A percentile compares a stretch with the other conserved stretches of the same genome.
Conservation (phyloP, 2,329 filamentous ascomycete species). For the Colletotrichum simmondsii region DNA sequence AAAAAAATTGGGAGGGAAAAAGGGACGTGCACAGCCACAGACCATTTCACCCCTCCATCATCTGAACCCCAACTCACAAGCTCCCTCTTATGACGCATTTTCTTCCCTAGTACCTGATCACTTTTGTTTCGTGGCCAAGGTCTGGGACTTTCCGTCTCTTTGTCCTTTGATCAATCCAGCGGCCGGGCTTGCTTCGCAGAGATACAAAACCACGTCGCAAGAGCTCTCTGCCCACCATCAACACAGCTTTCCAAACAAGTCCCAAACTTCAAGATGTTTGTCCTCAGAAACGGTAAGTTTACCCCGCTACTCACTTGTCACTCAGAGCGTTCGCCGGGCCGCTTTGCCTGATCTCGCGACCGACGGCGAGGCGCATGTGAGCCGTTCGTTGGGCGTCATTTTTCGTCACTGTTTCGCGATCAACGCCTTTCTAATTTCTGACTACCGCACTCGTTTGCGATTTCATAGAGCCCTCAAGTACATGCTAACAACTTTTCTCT, state of each 20-base stretch:
- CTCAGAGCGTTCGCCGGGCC: not conserved
- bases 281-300: conserved; percentile 51
- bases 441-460: not conserved
- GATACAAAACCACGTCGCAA: conserved; percentile 24
- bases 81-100: conserved; percentile 45
- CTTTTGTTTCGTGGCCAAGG: conserved; percentile 30
- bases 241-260: conserved; percentile 13
- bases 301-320: conserved; percentile 23
- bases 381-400: conserved; percentile 1
- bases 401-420: conserved; percentile 1
- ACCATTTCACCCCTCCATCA: conserved; percentile 31
- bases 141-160: conserved; percentile 18
- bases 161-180: conserved; percentile 6
- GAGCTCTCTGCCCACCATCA: conserved; percentile 12
- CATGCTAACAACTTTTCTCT: conserved; percentile 21
- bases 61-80: conserved; percentile 24
- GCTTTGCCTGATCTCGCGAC: not conserved
- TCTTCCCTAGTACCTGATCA: conserved; percentile 28
- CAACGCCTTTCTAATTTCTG: conserved; percentile 10
- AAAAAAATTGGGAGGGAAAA: conserved; percentile 18
- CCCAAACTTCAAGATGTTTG: conserved; percentile 46
- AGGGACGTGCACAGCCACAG: conserved; percentile 40
- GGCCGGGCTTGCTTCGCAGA: conserved; percentile 25
- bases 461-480: not conserved
- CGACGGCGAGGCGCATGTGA: not conserved